These are phyloP conservation scores for Brettanomyces sp. DNA, from an alignment of 805 yeast species.

Conservation along the genomic window DNA sequence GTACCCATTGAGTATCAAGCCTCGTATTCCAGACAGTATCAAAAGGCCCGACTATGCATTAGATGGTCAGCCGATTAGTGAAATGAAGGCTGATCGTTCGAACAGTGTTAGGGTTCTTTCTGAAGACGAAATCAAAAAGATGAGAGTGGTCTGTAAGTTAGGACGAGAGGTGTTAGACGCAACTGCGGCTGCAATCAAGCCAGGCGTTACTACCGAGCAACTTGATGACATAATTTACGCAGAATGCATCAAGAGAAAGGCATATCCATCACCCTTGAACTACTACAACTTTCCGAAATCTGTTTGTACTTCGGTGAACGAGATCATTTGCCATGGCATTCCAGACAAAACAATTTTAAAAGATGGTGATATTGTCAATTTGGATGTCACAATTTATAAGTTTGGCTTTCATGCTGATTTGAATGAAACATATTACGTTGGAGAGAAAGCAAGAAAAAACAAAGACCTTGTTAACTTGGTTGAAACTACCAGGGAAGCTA, in stretches of 20 bases:
- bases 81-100: slow-evolving; percentile 61
- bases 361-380: slow-evolving; percentile 91
- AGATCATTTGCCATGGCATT: slow-evolving; percentile 93
- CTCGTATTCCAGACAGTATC: slow-evolving; percentile 64
- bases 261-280: slow-evolving; percentile 92
- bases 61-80: slow-evolving; percentile 71
- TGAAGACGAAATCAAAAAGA: slow-evolving; percentile 62
- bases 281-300: slow-evolving; percentile 91
- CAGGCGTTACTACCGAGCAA: slow-evolving; percentile 91
- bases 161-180: slow-evolving; percentile 86
- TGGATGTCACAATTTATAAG: slow-evolving; percentile 79
- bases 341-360: slow-evolving; percentile 82
- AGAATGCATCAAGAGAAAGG: slow-evolving; percentile 80
- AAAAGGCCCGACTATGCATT: slow-evolving; percentile 75
- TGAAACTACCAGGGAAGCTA: slow-evolving; percentile 82
- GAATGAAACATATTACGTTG: slow-evolving; percentile 95
- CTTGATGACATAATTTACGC: slow-evolving; percentile 78
- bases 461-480: slow-evolving; percentile 81
- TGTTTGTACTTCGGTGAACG: slow-evolving; percentile 89
- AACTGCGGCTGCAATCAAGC: slow-evolving; percentile 74
- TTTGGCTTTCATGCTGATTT: slow-evolving; percentile 90
- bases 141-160: slow-evolving; percentile 63
- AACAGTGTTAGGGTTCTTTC: slow-evolving; percentile 55
- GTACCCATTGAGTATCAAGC: slow-evolving; percentile 72
- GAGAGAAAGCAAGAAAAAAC: slow-evolving; percentile 74